Conservation (phyloP, 345 rosid species). For the Camelina sativa region DNA sequence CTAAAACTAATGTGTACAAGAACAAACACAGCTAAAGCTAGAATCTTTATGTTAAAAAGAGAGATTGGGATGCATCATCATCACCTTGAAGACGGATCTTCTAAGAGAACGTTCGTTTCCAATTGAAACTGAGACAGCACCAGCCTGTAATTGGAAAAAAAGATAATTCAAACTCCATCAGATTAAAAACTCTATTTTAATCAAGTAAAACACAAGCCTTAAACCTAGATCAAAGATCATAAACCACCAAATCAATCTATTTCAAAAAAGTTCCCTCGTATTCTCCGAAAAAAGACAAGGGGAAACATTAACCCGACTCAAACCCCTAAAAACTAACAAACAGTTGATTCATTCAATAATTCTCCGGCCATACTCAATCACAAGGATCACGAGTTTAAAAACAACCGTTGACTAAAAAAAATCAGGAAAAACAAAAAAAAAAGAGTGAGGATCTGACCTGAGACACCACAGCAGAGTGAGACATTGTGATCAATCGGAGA, state of each 20-base stretch:
- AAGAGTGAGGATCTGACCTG: constrained; percentile 28
- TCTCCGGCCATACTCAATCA: background rate
- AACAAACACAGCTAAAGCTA: background rate
- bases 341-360: no score
- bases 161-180: background rate
- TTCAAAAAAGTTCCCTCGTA: constrained; percentile 36
- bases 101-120: constrained; percentile 38
- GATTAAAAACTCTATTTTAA: background rate
- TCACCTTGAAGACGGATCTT: constrained; percentile 46
- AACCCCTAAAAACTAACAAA: no score
- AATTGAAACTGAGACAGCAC: constrained; percentile 40
- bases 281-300: constrained; percentile 32
- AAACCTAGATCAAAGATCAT: constrained; percentile 25
- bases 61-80: constrained; percentile 35
- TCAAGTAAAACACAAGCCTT: constrained; percentile 1
- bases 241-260: background rate
- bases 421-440: background rate
- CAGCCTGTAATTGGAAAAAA: constrained; percentile 18
- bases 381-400: background rate
- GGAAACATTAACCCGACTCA: background rate
- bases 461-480: constrained; percentile 43
- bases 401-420: constrained; percentile 30
- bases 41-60: background rate
- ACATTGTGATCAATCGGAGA: constrained; percentile 33
- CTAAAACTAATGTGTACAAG: background rate